Conservation (phyloP, 2,329 filamentous ascomycete genomes). For the Talaromyces sp. region DNA sequence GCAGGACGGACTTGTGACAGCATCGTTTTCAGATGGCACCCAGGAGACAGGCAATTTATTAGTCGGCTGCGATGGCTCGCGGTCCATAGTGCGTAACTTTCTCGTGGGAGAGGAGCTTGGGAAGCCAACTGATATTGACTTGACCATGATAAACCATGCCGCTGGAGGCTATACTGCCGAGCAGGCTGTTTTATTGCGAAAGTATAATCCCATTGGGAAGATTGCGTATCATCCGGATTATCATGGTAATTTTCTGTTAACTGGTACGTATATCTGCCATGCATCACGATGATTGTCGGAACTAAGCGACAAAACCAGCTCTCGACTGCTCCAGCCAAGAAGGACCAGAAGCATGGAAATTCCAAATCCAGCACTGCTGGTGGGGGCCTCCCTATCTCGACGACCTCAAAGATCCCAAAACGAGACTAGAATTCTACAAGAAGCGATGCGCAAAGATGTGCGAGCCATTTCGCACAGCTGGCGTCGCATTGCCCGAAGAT, state of each 20-base stretch:
- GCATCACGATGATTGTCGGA: not conserved
- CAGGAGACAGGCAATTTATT: not conserved
- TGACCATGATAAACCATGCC: slow-evolving; percentile 15
- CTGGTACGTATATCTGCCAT: not conserved
- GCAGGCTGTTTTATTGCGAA: slow-evolving; percentile 6
- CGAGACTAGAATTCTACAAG: slow-evolving; percentile 12
- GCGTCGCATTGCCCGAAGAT: slow-evolving; percentile 8
- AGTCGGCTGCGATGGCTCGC: slow-evolving; percentile 13
- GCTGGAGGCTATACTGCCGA: not conserved
- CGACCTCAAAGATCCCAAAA: slow-evolving; percentile 9
- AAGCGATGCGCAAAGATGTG: slow-evolving; percentile 9
- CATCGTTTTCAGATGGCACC: slow-evolving; percentile 5
- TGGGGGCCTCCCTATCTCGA: slow-evolving; percentile 13
- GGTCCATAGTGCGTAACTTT: slow-evolving; percentile 11
- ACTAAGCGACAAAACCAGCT: not conserved
- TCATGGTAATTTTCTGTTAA: slow-evolving; percentile 13
- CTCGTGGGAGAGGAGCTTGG: slow-evolving; percentile 14
- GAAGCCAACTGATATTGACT: slow-evolving; percentile 7
- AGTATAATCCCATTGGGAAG: slow-evolving; percentile 16
- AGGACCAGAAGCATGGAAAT: slow-evolving; percentile 15
- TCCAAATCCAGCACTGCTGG: slow-evolving; percentile 15
- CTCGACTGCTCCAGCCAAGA: slow-evolving; percentile 13
- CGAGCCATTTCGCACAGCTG: slow-evolving; percentile 15
- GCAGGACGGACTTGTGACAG: not conserved
- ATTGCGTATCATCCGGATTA: slow-evolving; percentile 15